A percentile compares a stretch with the other conserved stretches of the same genome.
Evolutionary conservation across 768 basidiomycete genomes (phyloP).

Genomic region (Pluteus cervinus): DNA sequence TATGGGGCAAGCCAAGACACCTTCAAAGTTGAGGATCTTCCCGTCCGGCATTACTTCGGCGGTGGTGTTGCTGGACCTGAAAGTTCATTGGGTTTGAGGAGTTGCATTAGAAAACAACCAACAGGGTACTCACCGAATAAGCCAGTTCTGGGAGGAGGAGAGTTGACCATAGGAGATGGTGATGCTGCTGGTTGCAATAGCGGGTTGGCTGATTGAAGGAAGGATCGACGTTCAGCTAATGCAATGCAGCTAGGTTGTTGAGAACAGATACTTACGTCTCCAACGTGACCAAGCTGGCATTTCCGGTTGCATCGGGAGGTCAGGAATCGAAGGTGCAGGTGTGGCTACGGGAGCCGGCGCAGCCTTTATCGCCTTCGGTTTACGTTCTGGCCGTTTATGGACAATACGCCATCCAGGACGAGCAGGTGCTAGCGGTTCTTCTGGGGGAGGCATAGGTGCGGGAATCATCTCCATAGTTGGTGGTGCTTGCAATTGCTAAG

Average conservation of each 20-base stretch:
- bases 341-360: slow-evolving; percentile 32
- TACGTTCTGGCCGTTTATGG: slow-evolving; percentile 54
- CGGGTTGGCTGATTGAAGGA: slow-evolving; percentile 50
- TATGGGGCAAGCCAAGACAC: too few species aligned
- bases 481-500: slow-evolving; percentile 30
- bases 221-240: not conserved
- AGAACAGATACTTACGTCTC: slow-evolving; percentile 53
- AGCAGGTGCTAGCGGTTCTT: slow-evolving; percentile 43
- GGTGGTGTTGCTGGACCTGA: slow-evolving; percentile 41
- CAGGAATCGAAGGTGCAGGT: slow-evolving; percentile 31
- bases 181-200: slow-evolving; percentile 42
- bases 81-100: not conserved
- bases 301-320: slow-evolving; percentile 41
- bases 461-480: slow-evolving; percentile 20
- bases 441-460: slow-evolving; percentile 40
- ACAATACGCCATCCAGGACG: slow-evolving; percentile 74
- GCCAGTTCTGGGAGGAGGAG: slow-evolving; percentile 51
- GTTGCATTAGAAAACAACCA: not conserved
- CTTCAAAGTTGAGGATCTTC: too few species aligned
- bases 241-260: not conserved
- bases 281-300: slow-evolving; percentile 82
- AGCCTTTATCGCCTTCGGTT: slow-evolving; percentile 38
- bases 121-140: slow-evolving; percentile 51
- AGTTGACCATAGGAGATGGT: slow-evolving; percentile 29
- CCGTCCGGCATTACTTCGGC: slow-evolving; percentile 38